Evolutionary conservation across 805 yeast species (phyloP).

Genomic region (Saccharomyces jurei): DNA sequence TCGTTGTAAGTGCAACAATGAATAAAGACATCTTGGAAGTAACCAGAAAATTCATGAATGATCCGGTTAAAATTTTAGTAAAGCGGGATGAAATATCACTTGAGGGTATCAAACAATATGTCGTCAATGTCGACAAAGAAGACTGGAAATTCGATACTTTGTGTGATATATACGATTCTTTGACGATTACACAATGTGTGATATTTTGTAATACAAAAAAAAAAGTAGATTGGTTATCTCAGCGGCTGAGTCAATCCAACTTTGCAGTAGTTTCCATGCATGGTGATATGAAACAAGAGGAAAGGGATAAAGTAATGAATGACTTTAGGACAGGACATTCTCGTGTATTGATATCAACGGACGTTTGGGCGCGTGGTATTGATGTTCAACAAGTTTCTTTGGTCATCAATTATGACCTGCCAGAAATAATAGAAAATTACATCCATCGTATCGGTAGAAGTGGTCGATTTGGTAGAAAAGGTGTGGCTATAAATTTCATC

Average conservation of each 20-base stretch:
- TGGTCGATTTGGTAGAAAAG: slow-evolving; percentile 98
- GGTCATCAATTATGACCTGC: slow-evolving; percentile 90
- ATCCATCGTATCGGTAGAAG: slow-evolving; percentile 97
- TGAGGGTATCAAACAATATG: slow-evolving; percentile 93
- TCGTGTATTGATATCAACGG: slow-evolving; percentile 86
- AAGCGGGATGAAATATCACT: slow-evolving; percentile 92
- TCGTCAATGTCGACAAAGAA: slow-evolving; percentile 84
- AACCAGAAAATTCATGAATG: slow-evolving; percentile 87
- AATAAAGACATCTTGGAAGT: slow-evolving; percentile 87
- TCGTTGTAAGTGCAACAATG: slow-evolving; percentile 89
- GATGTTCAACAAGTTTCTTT: slow-evolving; percentile 96
- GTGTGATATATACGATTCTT: slow-evolving; percentile 89
- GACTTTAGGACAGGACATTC: slow-evolving; percentile 94
- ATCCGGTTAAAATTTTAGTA: slow-evolving; percentile 89
- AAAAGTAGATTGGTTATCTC: slow-evolving; percentile 85
- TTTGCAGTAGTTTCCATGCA: slow-evolving; percentile 94
- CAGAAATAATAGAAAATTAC: slow-evolving; percentile 84
- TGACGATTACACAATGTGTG: slow-evolving; percentile 94
- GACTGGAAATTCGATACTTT: slow-evolving; percentile 91
- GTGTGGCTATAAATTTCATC: slow-evolving; percentile 92
- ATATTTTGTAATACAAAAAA: slow-evolving; percentile 94
- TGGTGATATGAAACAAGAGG: slow-evolving; percentile 91
- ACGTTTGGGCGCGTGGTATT: slow-evolving; percentile 95
- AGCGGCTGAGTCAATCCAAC: slow-evolving; percentile 63
- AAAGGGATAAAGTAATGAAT: slow-evolving; percentile 89